phyloP scores from a whole-genome alignment of 169 alveolate genomes.

The Babesia bovis region DNA sequence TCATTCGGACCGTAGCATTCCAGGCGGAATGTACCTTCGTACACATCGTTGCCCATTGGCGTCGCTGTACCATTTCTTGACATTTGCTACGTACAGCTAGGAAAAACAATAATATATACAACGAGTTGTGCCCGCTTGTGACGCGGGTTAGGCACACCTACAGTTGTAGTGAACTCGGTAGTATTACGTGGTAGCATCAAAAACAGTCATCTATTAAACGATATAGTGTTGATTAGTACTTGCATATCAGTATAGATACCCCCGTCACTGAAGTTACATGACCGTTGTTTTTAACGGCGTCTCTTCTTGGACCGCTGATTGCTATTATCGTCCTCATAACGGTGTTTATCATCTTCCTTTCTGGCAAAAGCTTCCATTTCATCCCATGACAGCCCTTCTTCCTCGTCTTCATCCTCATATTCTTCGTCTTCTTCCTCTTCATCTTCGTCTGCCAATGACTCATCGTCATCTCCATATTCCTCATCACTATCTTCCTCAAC shows the following conservation, averaged over 20 bases:
- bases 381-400: conserved; percentile 87
- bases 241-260: too few species aligned
- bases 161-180: too few species aligned
- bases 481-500: conserved; percentile 76
- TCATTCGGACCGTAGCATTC: conserved; percentile 76
- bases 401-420: conserved; percentile 83
- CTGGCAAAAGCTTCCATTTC: conserved; percentile 80
- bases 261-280: too few species aligned
- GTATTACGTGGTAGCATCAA: too few species aligned
- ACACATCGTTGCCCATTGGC: background rate
- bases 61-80: background rate
- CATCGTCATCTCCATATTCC: conserved; percentile 74
- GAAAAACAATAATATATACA: background rate
- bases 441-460: conserved; percentile 75
- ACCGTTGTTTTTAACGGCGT: conserved; percentile 29
- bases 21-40: conserved; percentile 18
- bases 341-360: conserved; percentile 56
- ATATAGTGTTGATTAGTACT: too few species aligned
- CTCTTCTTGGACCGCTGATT: conserved; percentile 26
- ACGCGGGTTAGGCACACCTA: too few species aligned
- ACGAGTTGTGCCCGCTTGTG: background rate
- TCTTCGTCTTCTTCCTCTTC: conserved; percentile 85
- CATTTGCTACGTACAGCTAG: background rate
- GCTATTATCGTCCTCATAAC: conserved; percentile 51
- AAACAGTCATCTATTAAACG: too few species aligned